Evolutionary conservation across 345 rosid genomes (phyloP), one percentile per base, ranked within the genome.

Genomic region (Acer negundo): DNA sequence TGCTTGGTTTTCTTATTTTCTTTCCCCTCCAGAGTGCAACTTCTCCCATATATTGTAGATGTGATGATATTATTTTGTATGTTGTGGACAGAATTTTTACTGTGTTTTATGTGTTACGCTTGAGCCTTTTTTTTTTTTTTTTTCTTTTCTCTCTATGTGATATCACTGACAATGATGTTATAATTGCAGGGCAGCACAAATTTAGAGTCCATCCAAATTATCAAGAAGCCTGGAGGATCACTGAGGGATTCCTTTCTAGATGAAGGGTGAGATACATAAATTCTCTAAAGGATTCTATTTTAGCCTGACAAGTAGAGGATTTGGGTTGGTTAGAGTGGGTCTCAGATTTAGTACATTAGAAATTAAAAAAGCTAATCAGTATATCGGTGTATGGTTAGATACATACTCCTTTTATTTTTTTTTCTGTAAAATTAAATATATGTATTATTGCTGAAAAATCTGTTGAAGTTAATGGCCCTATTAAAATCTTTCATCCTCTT

Each of bases 191-290:
- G 99, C 24, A 94, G 99, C 90, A 96, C 99, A 58, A 94, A 96
- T 83, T 84, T 96, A 70, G 99, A 96, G 84, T 73, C 98, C 70
- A 94, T 96, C 81, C 99, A 96, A 75, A 94, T 95, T 73, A 94
- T 96, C 82, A 96, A 94, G 90, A 96, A 96, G 84, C 97, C 98
- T 42, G 99, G 99, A 77, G 98, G 99, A 72, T 92, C 98, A 38
- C 87, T 94, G 24, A 91, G 49, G 76, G 99, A 96, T 87, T 96
- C 99, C 16, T 96, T 96, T 85, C 86, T 96, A 78, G 99, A 96
- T 91, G 99, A 96, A 89, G 99, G 99, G 99, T 94, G 82, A 81
- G 70, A n/a, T 59, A 22, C 10, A 35, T 20, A 53, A 75, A 35
- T 68, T 55, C 9, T 1, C 26, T 59, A 7, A 59, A 59, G 13